These are phyloP conservation scores for Mycena sanguinolenta DNA, from an alignment of 768 basidiomycete species.

Conservation along the genomic window DNA sequence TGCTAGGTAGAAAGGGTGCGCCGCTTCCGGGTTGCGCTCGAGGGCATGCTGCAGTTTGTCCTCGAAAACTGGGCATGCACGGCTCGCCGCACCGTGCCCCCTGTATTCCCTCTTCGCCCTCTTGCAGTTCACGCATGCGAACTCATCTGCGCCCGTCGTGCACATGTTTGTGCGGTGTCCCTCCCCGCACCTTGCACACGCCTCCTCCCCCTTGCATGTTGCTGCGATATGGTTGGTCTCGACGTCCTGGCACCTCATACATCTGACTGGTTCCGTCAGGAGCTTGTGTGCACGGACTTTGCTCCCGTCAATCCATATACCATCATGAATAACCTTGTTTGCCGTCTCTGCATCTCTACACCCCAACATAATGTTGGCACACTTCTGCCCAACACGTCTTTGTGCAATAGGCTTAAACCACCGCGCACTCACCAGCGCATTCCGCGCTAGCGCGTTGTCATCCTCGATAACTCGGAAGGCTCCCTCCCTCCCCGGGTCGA, in stretches of 20 bases:
- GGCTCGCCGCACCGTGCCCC: constrained; percentile 47
- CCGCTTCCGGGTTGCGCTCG: neutral
- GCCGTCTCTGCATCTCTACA: constrained; percentile 30
- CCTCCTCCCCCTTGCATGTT: constrained; percentile 30
- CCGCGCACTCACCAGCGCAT: constrained; percentile 29
- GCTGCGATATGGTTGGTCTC: constrained; percentile 32
- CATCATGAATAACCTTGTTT: constrained; percentile 29
- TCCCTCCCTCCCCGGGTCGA: constrained; percentile 21
- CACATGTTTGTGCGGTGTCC: constrained; percentile 41
- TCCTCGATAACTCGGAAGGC: constrained; percentile 25
- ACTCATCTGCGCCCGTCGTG: too few relatives aligned
- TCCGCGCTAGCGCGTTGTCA: constrained; percentile 21
- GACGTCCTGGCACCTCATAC: constrained; percentile 35
- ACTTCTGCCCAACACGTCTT: constrained; percentile 32
- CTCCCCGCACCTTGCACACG: constrained; percentile 35
- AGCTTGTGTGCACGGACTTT: constrained; percentile 35
- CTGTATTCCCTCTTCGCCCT: neutral
- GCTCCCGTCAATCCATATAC: constrained; percentile 33
- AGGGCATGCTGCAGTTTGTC: constrained; percentile 22
- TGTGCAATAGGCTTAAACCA: constrained; percentile 44
- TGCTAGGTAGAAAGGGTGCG: neutral
- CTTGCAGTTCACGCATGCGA: constrained; percentile 47
- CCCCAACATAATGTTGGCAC: constrained; percentile 12
- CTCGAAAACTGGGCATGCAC: constrained; percentile 39
- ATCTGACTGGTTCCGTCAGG: constrained; percentile 30